phyloP scores from a whole-genome alignment of 768 basidiomycete species.

The Leucocoprinus birnbaumii region DNA sequence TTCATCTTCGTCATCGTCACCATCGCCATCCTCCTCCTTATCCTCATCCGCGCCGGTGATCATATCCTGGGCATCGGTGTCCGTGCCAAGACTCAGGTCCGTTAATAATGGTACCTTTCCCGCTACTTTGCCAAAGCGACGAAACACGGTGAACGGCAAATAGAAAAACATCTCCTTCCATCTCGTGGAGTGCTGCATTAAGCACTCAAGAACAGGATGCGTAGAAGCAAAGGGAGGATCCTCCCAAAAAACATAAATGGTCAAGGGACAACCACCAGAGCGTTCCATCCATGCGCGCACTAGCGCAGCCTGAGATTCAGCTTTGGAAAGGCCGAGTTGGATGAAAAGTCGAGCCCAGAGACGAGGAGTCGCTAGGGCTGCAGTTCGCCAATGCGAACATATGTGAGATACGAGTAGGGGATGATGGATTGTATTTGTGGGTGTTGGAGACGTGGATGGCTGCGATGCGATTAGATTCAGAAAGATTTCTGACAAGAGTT shows the following conservation, averaged over 20 bases:
- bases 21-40: neutral
- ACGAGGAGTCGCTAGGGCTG: slow-evolving; percentile 35
- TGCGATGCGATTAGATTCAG: slow-evolving; percentile 29
- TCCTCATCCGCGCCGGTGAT: slow-evolving; percentile 4
- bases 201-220: slow-evolving; percentile 28
- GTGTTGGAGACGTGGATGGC: slow-evolving; percentile 24
- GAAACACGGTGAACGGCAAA: slow-evolving; percentile 28
- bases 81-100: slow-evolving; percentile 30
- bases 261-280: slow-evolving; percentile 30
- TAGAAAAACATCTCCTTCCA: slow-evolving; percentile 33
- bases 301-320: slow-evolving; percentile 19
- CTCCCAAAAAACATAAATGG: slow-evolving; percentile 32
- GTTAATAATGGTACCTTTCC: slow-evolving; percentile 26
- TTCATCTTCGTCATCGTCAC: neutral
- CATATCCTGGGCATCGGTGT: slow-evolving; percentile 20
- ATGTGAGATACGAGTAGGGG: slow-evolving; percentile 37
- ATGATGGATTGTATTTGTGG: slow-evolving; percentile 30
- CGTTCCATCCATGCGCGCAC: slow-evolving; percentile 30
- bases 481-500: slow-evolving; percentile 40
- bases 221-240: slow-evolving; percentile 22
- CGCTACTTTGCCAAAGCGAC: slow-evolving; percentile 23
- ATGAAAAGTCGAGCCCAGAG: slow-evolving; percentile 39
- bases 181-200: slow-evolving; percentile 26
- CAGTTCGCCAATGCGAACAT: slow-evolving; percentile 37
- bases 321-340: slow-evolving; percentile 20